phyloP scores from a whole-genome alignment of 2,329 filamentous ascomycete species.

The Ophiostoma angusticollis region DNA sequence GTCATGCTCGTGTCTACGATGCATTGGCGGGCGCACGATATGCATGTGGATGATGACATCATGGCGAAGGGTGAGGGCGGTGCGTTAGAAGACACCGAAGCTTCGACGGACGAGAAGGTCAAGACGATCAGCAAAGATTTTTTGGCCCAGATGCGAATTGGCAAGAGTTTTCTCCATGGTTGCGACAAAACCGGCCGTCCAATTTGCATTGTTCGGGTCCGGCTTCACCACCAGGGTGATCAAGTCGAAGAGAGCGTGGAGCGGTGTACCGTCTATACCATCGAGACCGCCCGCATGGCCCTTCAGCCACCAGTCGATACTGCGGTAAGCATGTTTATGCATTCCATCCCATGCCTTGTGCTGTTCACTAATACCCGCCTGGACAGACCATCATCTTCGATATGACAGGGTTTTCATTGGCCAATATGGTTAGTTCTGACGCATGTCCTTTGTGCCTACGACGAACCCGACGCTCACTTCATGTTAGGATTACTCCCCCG shows the following conservation, averaged over 20 bases:
- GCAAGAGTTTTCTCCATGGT: slow-evolving; percentile 88
- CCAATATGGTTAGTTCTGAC: slow-evolving; percentile 65
- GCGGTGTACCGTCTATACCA: slow-evolving; percentile 82
- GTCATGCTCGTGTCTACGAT: slow-evolving; percentile 92
- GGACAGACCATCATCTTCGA: slow-evolving; percentile 80
- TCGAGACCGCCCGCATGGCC: slow-evolving; percentile 84
- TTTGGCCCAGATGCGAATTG: slow-evolving; percentile 69
- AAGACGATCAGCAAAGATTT: slow-evolving; percentile 67
- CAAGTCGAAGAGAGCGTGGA: slow-evolving; percentile 75
- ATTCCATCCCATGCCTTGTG: too few species aligned
- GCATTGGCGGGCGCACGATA: slow-evolving; percentile 74
- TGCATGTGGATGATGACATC: slow-evolving; percentile 82
- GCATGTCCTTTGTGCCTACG: too few species aligned
- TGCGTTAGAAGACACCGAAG: slow-evolving; percentile 48
- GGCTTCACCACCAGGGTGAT: slow-evolving; percentile 69
- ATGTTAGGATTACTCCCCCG: slow-evolving; percentile 70
- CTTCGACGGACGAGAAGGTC: slow-evolving; percentile 35
- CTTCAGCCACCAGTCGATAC: slow-evolving; percentile 74
- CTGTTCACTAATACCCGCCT: too few species aligned
- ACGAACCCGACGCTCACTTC: slow-evolving; percentile 12
- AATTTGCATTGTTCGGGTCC: slow-evolving; percentile 72
- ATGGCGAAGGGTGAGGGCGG: slow-evolving; percentile 62
- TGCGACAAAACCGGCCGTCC: slow-evolving; percentile 73
- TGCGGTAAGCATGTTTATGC: too few species aligned
- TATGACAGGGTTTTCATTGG: slow-evolving; percentile 84